Evolutionary conservation across 2,329 filamentous ascomycete species (phyloP).

Genomic region (Aspergillus pseudoglaucus): DNA sequence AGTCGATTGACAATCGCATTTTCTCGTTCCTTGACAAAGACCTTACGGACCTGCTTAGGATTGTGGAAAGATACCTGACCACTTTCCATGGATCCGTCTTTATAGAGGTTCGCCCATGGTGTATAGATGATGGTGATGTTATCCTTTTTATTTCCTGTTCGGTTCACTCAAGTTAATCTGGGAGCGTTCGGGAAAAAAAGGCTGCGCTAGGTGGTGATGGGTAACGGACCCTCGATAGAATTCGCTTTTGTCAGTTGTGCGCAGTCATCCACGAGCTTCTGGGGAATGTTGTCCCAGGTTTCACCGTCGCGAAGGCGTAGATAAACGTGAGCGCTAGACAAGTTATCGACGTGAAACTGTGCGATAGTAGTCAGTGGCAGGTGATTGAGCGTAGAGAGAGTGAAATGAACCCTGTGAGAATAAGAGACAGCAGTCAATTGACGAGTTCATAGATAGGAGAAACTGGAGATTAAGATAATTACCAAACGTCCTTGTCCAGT

Average conservation of each 20-base stretch:
- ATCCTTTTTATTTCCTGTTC: constrained; percentile 89
- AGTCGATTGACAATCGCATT: constrained; percentile 94
- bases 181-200: neutral
- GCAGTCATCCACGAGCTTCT: constrained; percentile 72
- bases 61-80: constrained; percentile 96
- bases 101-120: constrained; percentile 92
- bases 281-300: constrained; percentile 74
- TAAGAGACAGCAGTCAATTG: constrained; percentile 5
- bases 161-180: constrained; percentile 9
- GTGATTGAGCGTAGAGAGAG: neutral
- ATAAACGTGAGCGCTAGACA: constrained; percentile 95
- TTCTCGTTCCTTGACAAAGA: constrained; percentile 72
- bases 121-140: constrained; percentile 97
- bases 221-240: constrained; percentile 74
- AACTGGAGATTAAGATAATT: constrained; percentile 9
- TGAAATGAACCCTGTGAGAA: constrained; percentile 25
- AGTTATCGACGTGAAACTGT: constrained; percentile 94
- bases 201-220: neutral
- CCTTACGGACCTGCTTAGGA: constrained; percentile 69
- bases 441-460: neutral
- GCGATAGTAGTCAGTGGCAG: constrained; percentile 5
- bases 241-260: constrained; percentile 99
- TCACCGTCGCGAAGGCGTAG: constrained; percentile 73
- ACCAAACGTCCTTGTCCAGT: constrained; percentile 95
- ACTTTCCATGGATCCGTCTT: constrained; percentile 90